Percentiles rank a stretch among this genome's conserved stretches.
These are phyloP conservation scores for Globisporangium solare DNA, from an alignment of 352 stramenopile species.

Conservation along the genomic window DNA sequence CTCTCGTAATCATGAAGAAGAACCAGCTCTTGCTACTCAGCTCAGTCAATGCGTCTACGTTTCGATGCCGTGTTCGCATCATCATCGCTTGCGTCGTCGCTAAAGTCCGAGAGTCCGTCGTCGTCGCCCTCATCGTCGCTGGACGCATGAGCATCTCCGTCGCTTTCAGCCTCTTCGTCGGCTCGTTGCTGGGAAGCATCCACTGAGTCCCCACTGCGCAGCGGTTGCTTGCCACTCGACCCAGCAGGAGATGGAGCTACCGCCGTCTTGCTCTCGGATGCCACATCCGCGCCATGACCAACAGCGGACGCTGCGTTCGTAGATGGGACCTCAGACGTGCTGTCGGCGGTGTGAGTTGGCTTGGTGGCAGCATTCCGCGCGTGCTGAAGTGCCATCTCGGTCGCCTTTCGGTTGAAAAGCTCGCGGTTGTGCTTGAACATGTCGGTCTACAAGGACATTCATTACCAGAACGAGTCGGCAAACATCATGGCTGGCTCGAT, in stretches of 20 bases:
- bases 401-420: slow-evolving; percentile 61
- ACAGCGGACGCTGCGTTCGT: no score
- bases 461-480: not conserved
- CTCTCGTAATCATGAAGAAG: no score
- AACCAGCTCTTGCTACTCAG: no score
- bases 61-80: slow-evolving; percentile 4
- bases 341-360: not conserved
- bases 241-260: no score
- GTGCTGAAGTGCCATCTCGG: slow-evolving; percentile 53
- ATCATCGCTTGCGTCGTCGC: slow-evolving; percentile 6
- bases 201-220: no score
- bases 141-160: not conserved
- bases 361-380: slow-evolving; percentile 20
- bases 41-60: not conserved
- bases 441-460: slow-evolving; percentile 40
- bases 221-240: no score
- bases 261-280: no score
- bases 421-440: slow-evolving; percentile 76
- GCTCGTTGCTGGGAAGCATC: not conserved
- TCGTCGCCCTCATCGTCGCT: slow-evolving; percentile 1
- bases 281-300: no score
- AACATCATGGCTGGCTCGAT: no score
- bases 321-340: no score
- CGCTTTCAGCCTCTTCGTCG: not conserved
- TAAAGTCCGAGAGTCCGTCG: slow-evolving; percentile 13